A percentile compares a stretch with the other conserved stretches of the same genome.
phyloP scores from a whole-genome alignment of 1,284 basidiomycete species.

The Sporisorium graminicola region DNA sequence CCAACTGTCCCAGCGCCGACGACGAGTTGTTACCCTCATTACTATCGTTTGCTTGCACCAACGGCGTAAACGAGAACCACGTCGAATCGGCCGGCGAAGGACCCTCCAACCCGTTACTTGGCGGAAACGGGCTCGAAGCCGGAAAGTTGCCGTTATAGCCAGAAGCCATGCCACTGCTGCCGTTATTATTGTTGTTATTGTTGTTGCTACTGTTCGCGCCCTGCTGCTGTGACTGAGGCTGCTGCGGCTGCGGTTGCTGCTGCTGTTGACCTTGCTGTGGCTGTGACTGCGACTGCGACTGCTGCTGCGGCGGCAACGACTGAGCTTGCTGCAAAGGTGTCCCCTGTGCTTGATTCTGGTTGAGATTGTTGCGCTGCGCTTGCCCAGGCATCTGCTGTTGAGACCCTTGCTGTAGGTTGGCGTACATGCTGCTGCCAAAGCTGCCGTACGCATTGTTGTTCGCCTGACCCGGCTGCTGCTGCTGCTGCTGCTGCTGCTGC shows the following conservation, averaged over 20 bases:
- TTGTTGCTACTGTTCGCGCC: slow-evolving; percentile 4
- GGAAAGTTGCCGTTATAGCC: slow-evolving; percentile 12
- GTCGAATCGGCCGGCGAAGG: slow-evolving; percentile 57
- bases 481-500: slow-evolving; percentile 15
- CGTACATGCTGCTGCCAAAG: slow-evolving; percentile 24
- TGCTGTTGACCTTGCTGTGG: slow-evolving; percentile 16
- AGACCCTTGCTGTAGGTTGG: slow-evolving; percentile 21
- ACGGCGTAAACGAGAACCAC: slow-evolving; percentile 56
- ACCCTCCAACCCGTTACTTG: slow-evolving; percentile 38
- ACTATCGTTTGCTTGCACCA: slow-evolving; percentile 38
- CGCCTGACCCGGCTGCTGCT: slow-evolving; percentile 13
- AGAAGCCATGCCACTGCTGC: slow-evolving; percentile 19
- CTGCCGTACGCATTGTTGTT: slow-evolving; percentile 18
- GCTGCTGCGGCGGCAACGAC: slow-evolving; percentile 2
- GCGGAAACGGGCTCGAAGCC: slow-evolving; percentile 33
- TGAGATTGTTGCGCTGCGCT: slow-evolving; percentile 19
- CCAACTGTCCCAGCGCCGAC: slow-evolving; percentile 48
- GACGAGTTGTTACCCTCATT: slow-evolving; percentile 9
- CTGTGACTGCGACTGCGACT: slow-evolving; percentile 5
- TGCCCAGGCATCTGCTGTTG: slow-evolving; percentile 28
- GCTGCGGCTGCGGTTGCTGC: slow-evolving; percentile 9
- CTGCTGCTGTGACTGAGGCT: slow-evolving; percentile 9
- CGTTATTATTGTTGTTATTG: slow-evolving; percentile 9
- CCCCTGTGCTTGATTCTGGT: slow-evolving; percentile 10
- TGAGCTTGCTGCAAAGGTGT: slow-evolving; percentile 20